These are phyloP conservation scores for Lactarius psammicola DNA, from an alignment of 768 basidiomycete species.

Conservation along the genomic window DNA sequence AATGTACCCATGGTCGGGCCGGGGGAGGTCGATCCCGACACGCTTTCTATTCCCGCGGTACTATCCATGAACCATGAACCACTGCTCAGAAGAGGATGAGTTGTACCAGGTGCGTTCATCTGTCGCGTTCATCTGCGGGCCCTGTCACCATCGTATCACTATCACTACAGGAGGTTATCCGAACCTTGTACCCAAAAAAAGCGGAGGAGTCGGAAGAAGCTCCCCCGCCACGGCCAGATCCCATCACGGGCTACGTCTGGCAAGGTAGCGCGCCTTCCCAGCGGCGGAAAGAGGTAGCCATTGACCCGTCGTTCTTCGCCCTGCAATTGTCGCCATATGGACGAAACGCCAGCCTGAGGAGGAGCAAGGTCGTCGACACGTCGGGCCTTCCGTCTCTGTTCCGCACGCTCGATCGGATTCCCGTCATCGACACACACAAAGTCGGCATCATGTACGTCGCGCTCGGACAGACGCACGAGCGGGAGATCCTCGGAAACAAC, in stretches of 20 bases:
- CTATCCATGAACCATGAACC: conserved; percentile 64
- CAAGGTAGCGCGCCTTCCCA: conserved; percentile 83
- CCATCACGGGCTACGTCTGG: conserved; percentile 88
- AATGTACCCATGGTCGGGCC: conserved; percentile 84
- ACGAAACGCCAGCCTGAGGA: conserved; percentile 46
- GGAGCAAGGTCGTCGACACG: conserved; percentile 50
- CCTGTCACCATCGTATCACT: conserved; percentile 8
- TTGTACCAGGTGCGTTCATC: conserved; percentile 29
- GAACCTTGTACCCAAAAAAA: conserved; percentile 18
- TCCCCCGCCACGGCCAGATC: conserved; percentile 52
- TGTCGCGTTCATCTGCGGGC: not conserved
- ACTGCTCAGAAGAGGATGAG: conserved; percentile 22
- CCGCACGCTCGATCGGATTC: conserved; percentile 72
- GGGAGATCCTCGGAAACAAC: conserved; percentile 83
- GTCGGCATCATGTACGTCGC: conserved; percentile 96
- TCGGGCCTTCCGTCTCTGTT: conserved; percentile 58
- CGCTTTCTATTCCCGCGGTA: conserved; percentile 67
- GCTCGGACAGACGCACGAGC: conserved; percentile 81
- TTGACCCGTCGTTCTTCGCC: conserved; percentile 84
- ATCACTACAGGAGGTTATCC: conserved; percentile 24
- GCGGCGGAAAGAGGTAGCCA: conserved; percentile 76
- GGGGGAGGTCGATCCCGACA: conserved; percentile 82
- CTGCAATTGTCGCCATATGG: conserved; percentile 83
- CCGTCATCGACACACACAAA: conserved; percentile 96
- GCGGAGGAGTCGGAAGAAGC: conserved; percentile 26